Base-by-base conservation (phyloP, 2,329 filamentous ascomycete genomes). In the Fusarium sambucinum region DNA sequence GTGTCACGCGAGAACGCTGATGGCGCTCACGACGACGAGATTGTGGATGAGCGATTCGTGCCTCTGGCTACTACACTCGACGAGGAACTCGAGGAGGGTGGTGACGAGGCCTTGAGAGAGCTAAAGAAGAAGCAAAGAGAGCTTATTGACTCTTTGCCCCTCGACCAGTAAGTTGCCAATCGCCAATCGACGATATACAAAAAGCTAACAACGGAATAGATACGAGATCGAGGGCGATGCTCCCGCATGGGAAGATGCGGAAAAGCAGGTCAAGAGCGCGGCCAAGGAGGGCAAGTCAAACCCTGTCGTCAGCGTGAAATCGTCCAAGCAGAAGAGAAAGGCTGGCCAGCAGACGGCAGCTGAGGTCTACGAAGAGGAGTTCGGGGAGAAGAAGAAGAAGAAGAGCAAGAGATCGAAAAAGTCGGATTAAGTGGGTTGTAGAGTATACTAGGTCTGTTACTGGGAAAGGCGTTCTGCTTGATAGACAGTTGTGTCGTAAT, bases 71-170 rank as follows among this genome's bases (percentile, higher is more conserved):
- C 86, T 44, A 85, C 86, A 8, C 82, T 97, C 9, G 88, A 93
- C 30, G 92, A 96, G 12, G 96, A 98, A 78, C 84, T 98, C 19
- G 90, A 90, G 55, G 92, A 96, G 75, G 94, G 90, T 17, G 94
- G 91, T 2, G 89, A 95, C 63, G 90, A 96, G 78, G 89, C 92
- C 27, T 80, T 93, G 64, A 84, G 84, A 47, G 89, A 88, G 61
- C 82, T 97, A 74, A 88, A 87, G 71, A 89, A 92, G 78, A 92
- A 95, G 80, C 93, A 97, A 79, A 89, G 91, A 73, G 92, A 93
- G 71, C 83, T 98, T 69, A 97, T 98, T 74, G 92, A 97, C 82
- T 91, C 94, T 66, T 82, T 98, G 65, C 94, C 95, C 44, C 84
- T 98, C 53, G 93, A 97, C 74, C 90, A 92, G 74, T 78, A 71